Evolutionary conservation across 371 early-diverging fungal genomes (phyloP).

Genomic region (Mucor lusitanicus): DNA sequence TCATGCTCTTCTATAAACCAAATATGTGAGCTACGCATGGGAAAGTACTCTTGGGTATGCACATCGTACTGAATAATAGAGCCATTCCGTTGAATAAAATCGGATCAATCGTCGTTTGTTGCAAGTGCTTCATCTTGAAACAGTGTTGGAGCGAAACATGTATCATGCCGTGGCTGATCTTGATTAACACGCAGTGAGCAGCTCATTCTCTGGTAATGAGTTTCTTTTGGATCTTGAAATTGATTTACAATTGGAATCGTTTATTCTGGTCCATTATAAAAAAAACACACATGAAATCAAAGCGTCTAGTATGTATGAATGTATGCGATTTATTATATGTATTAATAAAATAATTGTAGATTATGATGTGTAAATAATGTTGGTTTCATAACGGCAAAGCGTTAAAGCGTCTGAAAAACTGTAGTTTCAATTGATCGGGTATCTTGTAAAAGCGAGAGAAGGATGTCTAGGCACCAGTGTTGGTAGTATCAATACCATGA

Average conservation of each 20-base stretch:
- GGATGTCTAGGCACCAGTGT: constrained; percentile 26
- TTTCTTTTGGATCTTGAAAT: background rate
- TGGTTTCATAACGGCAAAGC: background rate
- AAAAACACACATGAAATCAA: background rate
- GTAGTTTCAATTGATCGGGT: background rate
- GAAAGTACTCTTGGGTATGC: too few relatives aligned
- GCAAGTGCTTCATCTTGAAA: background rate
- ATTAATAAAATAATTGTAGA: background rate
- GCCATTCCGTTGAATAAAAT: too few relatives aligned
- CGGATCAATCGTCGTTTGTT: background rate
- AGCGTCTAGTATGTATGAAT: background rate
- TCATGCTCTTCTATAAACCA: too few relatives aligned
- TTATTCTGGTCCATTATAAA: background rate
- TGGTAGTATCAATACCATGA: constrained; percentile 26
- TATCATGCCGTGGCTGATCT: background rate
- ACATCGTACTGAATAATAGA: too few relatives aligned
- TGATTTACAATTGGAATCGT: background rate
- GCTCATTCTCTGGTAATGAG: background rate
- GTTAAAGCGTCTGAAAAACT: background rate
- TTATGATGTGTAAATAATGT: background rate
- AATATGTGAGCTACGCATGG: too few relatives aligned
- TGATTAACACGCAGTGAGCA: too few relatives aligned
- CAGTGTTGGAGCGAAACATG: background rate
- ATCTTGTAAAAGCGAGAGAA: background rate
- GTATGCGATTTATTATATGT: background rate